Evolutionary conservation across 2,329 filamentous ascomycete species (phyloP), one percentile per base, ranked within the genome.

Genomic region (Graphilbum ipis-grandicollis): DNA sequence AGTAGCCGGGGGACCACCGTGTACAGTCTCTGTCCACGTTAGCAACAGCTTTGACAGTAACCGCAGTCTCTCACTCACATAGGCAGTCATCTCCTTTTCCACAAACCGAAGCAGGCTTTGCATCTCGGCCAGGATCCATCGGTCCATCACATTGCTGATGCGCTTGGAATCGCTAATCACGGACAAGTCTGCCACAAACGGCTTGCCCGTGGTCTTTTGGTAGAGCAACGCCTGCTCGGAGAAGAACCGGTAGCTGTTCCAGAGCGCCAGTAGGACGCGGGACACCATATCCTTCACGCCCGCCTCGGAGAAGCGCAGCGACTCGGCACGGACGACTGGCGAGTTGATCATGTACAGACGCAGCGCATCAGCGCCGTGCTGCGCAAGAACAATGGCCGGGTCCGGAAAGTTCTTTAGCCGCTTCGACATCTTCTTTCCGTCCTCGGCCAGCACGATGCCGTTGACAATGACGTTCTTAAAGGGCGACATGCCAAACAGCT

Each of bases 351-450:
- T 68, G 52, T 94, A 94, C n/a, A 96, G 66, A 38, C 88, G 78
- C 35, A 96, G 71, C 22, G 88, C 85, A 59, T 96, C 88, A 2
- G 85, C 86, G 17, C 88, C 88, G 53, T 93, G 93, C 50, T 79
- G 79, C 40, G 79, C 62, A 68, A 94, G 90, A 46, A 96, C 73
- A 36, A 84, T 62, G 39, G 63, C 64, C 10, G 88, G 88, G 50
- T 93, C 85, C 0, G 88, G 88, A 56, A 93, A 96, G 58, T 96
- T 96, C 63, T 94, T 92, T 40, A 93, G 65, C 37, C 88, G 75
- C 60, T 96, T 96, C 7, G 85, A 93, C 88, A 96, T 96, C 66
- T 96, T 96, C 66, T 93, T 94, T 39, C 88, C 88, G 56, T 75
- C 66, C 42, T 61, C 59, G 3, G 58, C 55, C 25, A 75, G 58